Evolutionary conservation across 805 yeast species (phyloP), one percentile per base, ranked within the genome.

Genomic region (Yamadazyma endophytica): DNA sequence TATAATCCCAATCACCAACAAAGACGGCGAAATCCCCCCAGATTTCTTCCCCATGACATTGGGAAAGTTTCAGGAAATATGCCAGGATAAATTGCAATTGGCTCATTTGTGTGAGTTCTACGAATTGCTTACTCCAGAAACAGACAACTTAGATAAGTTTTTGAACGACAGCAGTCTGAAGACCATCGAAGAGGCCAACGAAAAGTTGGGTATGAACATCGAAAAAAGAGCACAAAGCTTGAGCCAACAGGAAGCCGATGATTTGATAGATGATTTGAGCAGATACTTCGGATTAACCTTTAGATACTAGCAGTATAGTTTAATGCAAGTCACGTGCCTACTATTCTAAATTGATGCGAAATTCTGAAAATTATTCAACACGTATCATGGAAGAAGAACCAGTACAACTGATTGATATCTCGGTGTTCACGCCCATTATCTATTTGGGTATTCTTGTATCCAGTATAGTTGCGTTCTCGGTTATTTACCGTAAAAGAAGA

Each of bases 11-110:
- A 54, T 87, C 34, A 74, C 82, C n/a, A 82, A 80, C 47, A 68
- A 75, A n/a, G 92, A 84, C 52, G 95, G 95, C 15, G 84, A 76
- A 26, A 67, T 64, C 21, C 86, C 92, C 4, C 52, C 55, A 4
- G 65, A 59, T 7, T 15, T 47, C 7, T 83, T 76, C 54, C 96
- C 96, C 6, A 50, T 50, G 7, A 77, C 82, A 2, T 49, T 78
- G 14, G 62, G 52, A 2, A 78, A 75, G 0, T 80, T 83, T 41
- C 56, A 58, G 24, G 54, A 56, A 2, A 52, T 85, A 22, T n/a
- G n/a, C n/a, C n/a, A n/a, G n/a, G 40, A 54, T 1, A 69, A 75
- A 35, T 57, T 60, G 9, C 52, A 59, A 8, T 48, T 84, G 24
- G 61, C 80, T 15, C 64, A 66, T 27, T 61, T 86, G 43, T 73